phyloP scores from a whole-genome alignment of 331 rosid species.

The Rosa hybrid region DNA sequence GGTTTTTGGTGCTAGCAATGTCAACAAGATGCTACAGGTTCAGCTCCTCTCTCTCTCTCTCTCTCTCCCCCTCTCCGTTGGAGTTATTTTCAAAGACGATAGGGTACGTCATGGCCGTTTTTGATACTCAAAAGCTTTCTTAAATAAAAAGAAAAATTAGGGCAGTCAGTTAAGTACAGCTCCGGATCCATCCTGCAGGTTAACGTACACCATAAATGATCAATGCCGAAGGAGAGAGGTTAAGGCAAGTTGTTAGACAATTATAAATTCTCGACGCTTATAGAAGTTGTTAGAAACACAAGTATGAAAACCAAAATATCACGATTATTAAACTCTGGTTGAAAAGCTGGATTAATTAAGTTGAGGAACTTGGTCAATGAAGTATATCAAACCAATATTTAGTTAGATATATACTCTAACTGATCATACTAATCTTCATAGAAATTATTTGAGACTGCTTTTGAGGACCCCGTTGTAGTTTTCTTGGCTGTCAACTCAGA shows the following conservation, averaged over 20 bases:
- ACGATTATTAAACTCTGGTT: not conserved
- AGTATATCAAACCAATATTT: not conserved
- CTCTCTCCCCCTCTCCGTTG: not conserved
- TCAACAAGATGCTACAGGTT: conserved; percentile 97
- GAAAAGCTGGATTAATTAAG: not conserved
- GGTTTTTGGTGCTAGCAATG: conserved; percentile 98
- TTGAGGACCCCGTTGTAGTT: not conserved
- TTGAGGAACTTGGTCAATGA: not conserved
- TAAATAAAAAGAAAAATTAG: not conserved
- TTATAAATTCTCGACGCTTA: not conserved
- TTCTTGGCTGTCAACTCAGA: not conserved
- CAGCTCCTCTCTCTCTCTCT: conserved; percentile 12
- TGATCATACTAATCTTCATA: not conserved
- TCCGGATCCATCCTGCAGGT: not conserved
- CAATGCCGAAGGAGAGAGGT: not conserved
- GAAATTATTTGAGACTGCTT: not conserved
- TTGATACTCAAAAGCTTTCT: not conserved
- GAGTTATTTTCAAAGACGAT: too few relatives aligned
- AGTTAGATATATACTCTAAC: not conserved
- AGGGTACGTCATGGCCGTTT: not conserved
- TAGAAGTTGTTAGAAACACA: not conserved
- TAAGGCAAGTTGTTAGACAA: not conserved
- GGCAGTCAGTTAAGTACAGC: not conserved
- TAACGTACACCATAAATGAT: not conserved
- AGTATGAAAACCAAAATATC: not conserved